Percentiles rank a stretch among this genome's conserved stretches.
These are phyloP conservation scores for Candida odintsovae DNA, from an alignment of 805 yeast genomes.

Conservation along the genomic window DNA sequence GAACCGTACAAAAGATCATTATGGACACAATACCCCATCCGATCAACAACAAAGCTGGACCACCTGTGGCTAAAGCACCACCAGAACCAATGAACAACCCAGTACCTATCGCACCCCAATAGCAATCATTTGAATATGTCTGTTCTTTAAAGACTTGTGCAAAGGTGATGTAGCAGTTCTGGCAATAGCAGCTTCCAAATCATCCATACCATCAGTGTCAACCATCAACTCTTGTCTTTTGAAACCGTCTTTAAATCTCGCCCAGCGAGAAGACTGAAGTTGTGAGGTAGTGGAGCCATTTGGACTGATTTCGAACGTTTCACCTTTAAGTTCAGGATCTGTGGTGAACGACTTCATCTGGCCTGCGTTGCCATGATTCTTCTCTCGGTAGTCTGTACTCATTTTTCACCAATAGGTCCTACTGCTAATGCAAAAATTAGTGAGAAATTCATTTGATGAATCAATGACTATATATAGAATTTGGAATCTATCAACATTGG, in stretches of 20 bases:
- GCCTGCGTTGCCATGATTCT: too few species aligned
- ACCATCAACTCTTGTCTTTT: constrained; percentile 7
- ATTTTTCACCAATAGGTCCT: too few species aligned
- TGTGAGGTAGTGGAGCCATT: too few species aligned
- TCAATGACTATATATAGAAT: too few species aligned
- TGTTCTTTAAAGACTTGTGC: constrained; percentile 32
- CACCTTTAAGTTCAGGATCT: too few species aligned
- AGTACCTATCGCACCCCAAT: constrained; percentile 83
- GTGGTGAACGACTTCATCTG: too few species aligned
- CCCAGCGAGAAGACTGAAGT: too few species aligned
- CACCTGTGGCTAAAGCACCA: constrained; percentile 53
- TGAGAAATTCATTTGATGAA: too few species aligned
- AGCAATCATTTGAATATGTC: constrained; percentile 78
- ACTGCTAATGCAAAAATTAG: too few species aligned
- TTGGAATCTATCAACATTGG: too few species aligned
- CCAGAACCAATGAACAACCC: constrained; percentile 77
- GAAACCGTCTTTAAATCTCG: constrained; percentile 17
- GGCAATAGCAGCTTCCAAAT: constrained; percentile 39
- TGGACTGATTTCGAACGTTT: too few species aligned
- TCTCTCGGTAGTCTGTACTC: too few species aligned
- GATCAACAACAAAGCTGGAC: constrained; percentile 40
- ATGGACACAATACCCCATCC: constrained; percentile 47
- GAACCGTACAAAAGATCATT: constrained; percentile 43
- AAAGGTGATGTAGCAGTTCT: constrained; percentile 11
- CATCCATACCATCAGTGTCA: constrained; percentile 26